Percentiles rank a stretch among this genome's conserved stretches.
Conservation (phyloP, 495 filamentous ascomycete species). For the Geopyxis carbonaria region DNA sequence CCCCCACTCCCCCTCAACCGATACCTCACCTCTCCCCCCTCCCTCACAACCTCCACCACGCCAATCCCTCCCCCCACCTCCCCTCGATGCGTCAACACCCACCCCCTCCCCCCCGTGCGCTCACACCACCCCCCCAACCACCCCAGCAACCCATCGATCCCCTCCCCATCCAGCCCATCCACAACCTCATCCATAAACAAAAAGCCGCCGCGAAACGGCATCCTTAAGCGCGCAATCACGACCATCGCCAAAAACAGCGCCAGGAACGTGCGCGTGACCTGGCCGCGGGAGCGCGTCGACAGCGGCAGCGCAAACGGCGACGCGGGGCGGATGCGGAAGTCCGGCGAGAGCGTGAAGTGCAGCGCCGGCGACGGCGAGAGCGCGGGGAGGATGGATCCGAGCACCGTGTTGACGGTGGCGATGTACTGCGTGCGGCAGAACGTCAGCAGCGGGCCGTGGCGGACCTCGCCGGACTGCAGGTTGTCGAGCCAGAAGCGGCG, state of each 20-base stretch:
- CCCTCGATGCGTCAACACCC: conserved; percentile 6
- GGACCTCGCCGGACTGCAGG: no score
- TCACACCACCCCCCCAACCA: conserved; percentile 2
- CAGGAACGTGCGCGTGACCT: conserved; percentile 2
- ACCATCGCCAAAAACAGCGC: conserved; percentile 5
- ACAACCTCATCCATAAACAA: conserved; percentile 6
- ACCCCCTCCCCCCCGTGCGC: conserved; percentile 1
- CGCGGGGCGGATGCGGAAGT: neutral
- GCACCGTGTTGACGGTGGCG: neutral
- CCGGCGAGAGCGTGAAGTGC: neutral
- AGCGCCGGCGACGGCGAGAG: neutral
- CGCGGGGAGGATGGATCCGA: neutral
- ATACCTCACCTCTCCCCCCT: no score
- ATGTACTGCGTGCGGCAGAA: conserved; percentile 1
- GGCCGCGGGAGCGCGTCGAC: neutral
- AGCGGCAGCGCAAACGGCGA: neutral
- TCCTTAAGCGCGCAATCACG: neutral
- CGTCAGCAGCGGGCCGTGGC: conserved; percentile 1
- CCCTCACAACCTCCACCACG: neutral
- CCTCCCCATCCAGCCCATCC: conserved; percentile 4
- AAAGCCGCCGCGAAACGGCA: conserved; percentile 3
- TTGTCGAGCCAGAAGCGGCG: no score
- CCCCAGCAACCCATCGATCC: conserved; percentile 1
- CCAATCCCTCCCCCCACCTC: conserved; percentile 1
- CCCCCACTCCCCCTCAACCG: no score